Conservation (phyloP, 768 basidiomycete species). For the Psilocybe cyanescens region DNA sequence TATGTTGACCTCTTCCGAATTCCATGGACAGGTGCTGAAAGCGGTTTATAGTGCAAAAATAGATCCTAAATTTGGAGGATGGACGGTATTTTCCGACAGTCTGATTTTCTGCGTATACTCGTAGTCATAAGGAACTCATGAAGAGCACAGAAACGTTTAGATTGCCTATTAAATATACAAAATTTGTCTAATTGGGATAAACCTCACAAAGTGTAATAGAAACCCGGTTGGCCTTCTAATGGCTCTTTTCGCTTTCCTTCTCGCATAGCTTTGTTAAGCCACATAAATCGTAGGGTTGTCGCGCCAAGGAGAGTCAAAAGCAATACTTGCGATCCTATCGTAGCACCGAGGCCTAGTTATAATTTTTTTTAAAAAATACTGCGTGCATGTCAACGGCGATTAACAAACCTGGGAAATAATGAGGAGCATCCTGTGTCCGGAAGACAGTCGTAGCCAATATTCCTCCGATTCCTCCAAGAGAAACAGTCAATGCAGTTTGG, state of each 20-base stretch:
- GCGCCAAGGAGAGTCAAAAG: conserved; percentile 36
- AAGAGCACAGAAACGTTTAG: not conserved
- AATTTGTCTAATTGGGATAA: conserved; percentile 16
- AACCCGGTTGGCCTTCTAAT: conserved; percentile 40
- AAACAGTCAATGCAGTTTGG: conserved; percentile 43
- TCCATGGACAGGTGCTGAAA: not conserved
- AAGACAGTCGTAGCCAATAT: conserved; percentile 47
- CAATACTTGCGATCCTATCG: conserved; percentile 43
- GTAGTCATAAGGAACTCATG: not conserved
- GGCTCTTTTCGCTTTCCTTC: conserved; percentile 38
- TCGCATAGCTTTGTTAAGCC: conserved; percentile 37
- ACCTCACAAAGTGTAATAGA: conserved; percentile 44
- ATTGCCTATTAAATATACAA: conserved; percentile 15
- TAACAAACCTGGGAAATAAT: conserved; percentile 44
- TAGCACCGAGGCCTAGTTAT: conserved; percentile 39
- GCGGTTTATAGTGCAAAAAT: not conserved
- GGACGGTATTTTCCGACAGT: no score
- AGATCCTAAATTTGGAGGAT: not conserved
- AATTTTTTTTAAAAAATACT: conserved; percentile 9
- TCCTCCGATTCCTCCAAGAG: conserved; percentile 46
- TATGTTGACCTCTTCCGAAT: not conserved
- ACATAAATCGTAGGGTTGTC: conserved; percentile 38
- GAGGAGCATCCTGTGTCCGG: conserved; percentile 44
- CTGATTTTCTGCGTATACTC: no score
- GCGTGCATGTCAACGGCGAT: not conserved